Base-by-base conservation (phyloP, 2,329 filamentous ascomycete genomes). In the Akanthomyces dipterigenus region DNA sequence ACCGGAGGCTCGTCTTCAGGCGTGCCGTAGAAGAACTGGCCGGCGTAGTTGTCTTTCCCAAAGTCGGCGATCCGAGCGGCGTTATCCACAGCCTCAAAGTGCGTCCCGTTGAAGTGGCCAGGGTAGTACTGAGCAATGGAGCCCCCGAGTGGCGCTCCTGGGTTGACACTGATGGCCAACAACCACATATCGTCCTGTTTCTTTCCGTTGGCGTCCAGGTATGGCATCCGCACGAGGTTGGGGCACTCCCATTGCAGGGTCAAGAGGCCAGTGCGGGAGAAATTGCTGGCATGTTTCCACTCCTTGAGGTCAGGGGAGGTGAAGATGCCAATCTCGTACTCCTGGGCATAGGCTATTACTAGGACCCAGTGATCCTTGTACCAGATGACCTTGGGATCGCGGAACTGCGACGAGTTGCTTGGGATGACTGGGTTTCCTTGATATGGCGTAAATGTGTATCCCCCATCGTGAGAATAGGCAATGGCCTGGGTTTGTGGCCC, bases 351-450 rank as follows among this genome's bases (percentile, higher is more conserved):
- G 0, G 84, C 75, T 2, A 86, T 65, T 0, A 80, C 77, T 78
- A 85, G 82, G 43, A 85, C 80, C 85, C 85, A 88, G 20, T 76
- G 72, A 46, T 79, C 68, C 1, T 77, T 72, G 64, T 86, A 81
- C 76, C 83, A 83, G 49, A 86, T 76, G 2, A 88, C 84, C 66
- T 88, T 86, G 1, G 87, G 86, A 64, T 89, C 86, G 26, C 86
- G 82, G 73, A 88, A 88, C 64, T 86, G 79, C 6, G 71, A 76
- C 20, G 80, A 77, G 62, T 76, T 76, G 68, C 80, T 80, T 64
- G 77, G 70, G 48, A 89, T 80, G 18, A 88, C 82, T 1, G 86
- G 86, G 63, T 89, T 89, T 4, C 70, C 70, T 1, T 75, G 73
- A 63, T 88, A 89, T 45, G 82, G 81, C 50, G 76, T 78, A 65